Conservation (phyloP, 495 filamentous ascomycete species). For the Talaromyces nanjingensis region DNA sequence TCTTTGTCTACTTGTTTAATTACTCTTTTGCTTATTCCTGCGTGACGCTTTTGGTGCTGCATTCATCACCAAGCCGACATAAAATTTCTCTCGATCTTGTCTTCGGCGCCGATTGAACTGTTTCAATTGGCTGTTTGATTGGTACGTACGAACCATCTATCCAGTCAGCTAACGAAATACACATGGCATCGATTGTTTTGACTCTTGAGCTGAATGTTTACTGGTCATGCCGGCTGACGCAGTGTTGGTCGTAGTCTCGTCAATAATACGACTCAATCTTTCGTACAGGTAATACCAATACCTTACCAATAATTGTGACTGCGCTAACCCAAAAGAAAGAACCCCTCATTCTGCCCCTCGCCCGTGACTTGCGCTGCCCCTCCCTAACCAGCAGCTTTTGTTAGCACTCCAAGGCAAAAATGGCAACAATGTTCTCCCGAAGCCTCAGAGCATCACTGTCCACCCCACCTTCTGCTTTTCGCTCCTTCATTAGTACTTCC, state of each 20-base stretch:
- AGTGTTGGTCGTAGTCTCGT: not conserved
- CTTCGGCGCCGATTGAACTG: not conserved
- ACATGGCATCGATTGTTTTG: not conserved
- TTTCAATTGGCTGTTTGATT: not conserved
- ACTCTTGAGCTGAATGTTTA: not conserved
- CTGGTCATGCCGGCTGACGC: not conserved
- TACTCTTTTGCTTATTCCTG: not conserved
- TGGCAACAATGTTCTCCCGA: slow-evolving; percentile 46
- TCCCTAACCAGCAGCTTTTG: slow-evolving; percentile 17
- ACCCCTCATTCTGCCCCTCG: slow-evolving; percentile 7
- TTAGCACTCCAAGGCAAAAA: slow-evolving; percentile 11
- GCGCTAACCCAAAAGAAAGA: not conserved
- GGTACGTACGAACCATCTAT: not conserved
- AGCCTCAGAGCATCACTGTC: slow-evolving; percentile 33
- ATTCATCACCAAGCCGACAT: not conserved
- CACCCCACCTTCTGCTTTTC: slow-evolving; percentile 33
- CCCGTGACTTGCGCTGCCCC: slow-evolving; percentile 7
- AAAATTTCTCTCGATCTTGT: not conserved
- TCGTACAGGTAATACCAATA: not conserved
- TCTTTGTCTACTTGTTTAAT: not conserved
- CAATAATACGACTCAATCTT: not conserved
- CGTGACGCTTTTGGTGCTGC: not conserved
- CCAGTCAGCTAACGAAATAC: not conserved
- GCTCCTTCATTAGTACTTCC: slow-evolving; percentile 12
- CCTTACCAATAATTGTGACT: not conserved